These are phyloP conservation scores for Plantago major DNA, from an alignment of 257 asterid species.

Conservation along the genomic window DNA sequence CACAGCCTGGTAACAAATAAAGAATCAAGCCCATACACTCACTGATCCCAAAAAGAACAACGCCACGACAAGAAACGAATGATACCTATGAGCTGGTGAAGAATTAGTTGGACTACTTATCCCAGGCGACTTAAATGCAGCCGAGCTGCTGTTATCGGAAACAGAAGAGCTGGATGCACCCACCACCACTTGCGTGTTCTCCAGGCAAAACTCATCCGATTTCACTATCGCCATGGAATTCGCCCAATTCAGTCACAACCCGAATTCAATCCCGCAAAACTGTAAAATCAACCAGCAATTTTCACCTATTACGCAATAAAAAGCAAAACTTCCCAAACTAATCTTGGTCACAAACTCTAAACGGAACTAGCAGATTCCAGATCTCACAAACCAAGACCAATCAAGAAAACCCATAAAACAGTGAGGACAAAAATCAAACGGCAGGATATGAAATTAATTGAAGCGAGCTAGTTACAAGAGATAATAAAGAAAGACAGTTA, in stretches of 20 bases:
- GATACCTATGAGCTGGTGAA: conserved; percentile 78
- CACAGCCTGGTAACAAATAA: not conserved
- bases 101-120: conserved; percentile 64
- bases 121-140: conserved; percentile 55
- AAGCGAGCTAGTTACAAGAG: not conserved
- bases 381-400: no score
- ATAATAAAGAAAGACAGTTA: not conserved
- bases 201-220: conserved; percentile 44
- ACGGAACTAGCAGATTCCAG: conserved; percentile 36
- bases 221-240: conserved; percentile 55
- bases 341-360: conserved; percentile 17
- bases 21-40: not conserved
- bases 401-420: conserved; percentile 15
- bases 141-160: conserved; percentile 76
- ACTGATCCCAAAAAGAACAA: conserved; percentile 7
- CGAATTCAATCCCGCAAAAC: conserved; percentile 30
- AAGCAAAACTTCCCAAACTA: conserved; percentile 17
- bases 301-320: conserved; percentile 19
- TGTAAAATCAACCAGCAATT: conserved; percentile 27
- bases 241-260: no score
- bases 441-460: conserved; percentile 11
- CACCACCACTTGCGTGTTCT: conserved; percentile 60
- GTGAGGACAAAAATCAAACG: conserved; percentile 20
- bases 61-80: conserved; percentile 6
- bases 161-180: conserved; percentile 82